Evolutionary conservation across 2,329 filamentous ascomycete species (phyloP), one percentile per base, ranked within the genome.

Genomic region (Cladobotryum mycophilum): DNA sequence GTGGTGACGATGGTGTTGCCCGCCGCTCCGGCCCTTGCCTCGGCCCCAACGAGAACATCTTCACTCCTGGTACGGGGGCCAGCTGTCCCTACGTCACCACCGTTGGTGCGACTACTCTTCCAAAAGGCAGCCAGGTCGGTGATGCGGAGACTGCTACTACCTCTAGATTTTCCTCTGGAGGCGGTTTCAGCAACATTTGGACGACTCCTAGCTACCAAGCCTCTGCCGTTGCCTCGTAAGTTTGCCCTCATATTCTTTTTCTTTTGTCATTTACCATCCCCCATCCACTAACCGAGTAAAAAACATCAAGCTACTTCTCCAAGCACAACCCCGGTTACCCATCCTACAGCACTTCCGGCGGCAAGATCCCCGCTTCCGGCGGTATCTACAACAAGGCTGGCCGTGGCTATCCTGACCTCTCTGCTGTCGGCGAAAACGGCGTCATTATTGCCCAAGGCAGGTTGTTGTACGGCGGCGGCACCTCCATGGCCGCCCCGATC

Each of bases 141-240:
- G 46, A 52, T 25, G 47, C 45, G 5, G 58, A 60, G 48, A 38
- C 34, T 1, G 56, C 58, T 17, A 53, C 49, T 12, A 51, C 43
- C 0, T 65, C 72, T 58, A n/a, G n/a, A n/a, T 74, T 76, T 63
- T 71, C 70, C 52, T 73, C 69, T 4, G 72, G 72, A 6, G 74
- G 75, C 15, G 75, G 75, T 13, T 78, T 78, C 62, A 71, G 67
- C 55, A 75, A 78, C 58, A 66, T 75, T 57, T 78, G 76, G 53
- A 56, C 66, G 1, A 57, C 72, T 3, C 76, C 77, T 0, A 55
- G 60, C 13, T 80, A 79, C 60, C 77, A 80, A 56, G 58, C 63
- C 8, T 51, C 56, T 0, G 70, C 57, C 2, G 49, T 59, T 13
- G 41, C 45, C 11, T 40, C 45, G 50, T 52, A 48, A 48, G 50